Percentiles rank a stretch among this genome's conserved stretches.
phyloP scores from a whole-genome alignment of 495 filamentous ascomycete species.

The Evansstolkia leycettana region DNA sequence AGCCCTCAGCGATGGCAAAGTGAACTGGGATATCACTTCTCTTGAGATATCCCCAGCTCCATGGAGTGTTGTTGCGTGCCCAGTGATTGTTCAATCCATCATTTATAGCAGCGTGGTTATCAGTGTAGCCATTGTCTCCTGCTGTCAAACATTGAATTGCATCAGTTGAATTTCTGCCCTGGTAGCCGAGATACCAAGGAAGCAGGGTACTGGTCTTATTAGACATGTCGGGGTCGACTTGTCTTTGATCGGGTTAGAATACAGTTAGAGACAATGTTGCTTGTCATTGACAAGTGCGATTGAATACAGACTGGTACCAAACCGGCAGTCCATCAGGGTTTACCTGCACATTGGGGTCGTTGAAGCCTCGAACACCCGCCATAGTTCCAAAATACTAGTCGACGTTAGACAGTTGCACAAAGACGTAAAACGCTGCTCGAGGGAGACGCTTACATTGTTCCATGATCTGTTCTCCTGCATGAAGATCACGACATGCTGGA shows the following conservation, averaged over 20 bases:
- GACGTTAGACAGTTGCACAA: background rate
- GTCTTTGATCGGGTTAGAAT: slow-evolving; percentile 1
- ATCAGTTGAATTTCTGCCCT: slow-evolving; percentile 29
- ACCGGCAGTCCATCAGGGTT: slow-evolving; percentile 30
- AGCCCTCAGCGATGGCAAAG: slow-evolving; percentile 41
- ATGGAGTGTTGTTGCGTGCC: slow-evolving; percentile 41
- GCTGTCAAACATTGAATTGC: slow-evolving; percentile 44
- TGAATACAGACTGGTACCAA: slow-evolving; percentile 33
- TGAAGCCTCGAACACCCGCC: slow-evolving; percentile 43
- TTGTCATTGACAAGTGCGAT: background rate
- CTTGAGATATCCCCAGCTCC: slow-evolving; percentile 39
- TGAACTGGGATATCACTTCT: slow-evolving; percentile 39
- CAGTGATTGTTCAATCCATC: slow-evolving; percentile 38
- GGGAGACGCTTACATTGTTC: slow-evolving; percentile 17
- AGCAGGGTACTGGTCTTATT: slow-evolving; percentile 27
- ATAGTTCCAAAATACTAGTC: slow-evolving; percentile 41
- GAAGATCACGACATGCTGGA: slow-evolving; percentile 46
- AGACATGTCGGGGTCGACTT: slow-evolving; percentile 12
- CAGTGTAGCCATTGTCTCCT: slow-evolving; percentile 36
- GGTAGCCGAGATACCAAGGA: slow-evolving; percentile 42
- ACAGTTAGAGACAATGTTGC: background rate
- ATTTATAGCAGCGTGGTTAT: slow-evolving; percentile 39
- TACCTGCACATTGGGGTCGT: slow-evolving; percentile 44
- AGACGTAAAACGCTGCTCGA: background rate
- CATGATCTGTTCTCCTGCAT: slow-evolving; percentile 42